Percentiles rank a stretch among this genome's conserved stretches.
Conservation (phyloP, 2,329 filamentous ascomycete species). For the Colletotrichum tabaci region DNA sequence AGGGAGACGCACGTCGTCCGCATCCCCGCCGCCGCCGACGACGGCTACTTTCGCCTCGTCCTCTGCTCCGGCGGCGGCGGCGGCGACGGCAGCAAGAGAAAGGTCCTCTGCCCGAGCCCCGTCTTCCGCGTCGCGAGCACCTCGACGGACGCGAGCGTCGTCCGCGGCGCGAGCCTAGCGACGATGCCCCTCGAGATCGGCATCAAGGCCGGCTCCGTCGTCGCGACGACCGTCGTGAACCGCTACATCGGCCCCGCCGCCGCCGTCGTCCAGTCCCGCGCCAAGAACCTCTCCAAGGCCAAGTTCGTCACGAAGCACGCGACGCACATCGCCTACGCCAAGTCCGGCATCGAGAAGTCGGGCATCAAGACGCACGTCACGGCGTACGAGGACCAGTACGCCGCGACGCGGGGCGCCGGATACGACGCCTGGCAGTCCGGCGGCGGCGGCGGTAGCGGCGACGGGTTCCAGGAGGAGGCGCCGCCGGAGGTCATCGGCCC, state of each 20-base stretch:
- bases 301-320: constrained; percentile 24
- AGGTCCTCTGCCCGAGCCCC: constrained; percentile 75
- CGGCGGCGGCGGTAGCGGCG: neutral
- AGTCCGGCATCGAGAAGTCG: constrained; percentile 43
- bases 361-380: constrained; percentile 51
- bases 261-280: constrained; percentile 57
- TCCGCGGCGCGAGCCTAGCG: constrained; percentile 75
- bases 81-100: constrained; percentile 58
- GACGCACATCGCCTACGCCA: constrained; percentile 6
- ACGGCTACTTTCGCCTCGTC: constrained; percentile 79
- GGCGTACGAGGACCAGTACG: constrained; percentile 55
- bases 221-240: constrained; percentile 62
- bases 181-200: constrained; percentile 78
- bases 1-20: constrained; percentile 76
- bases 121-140: constrained; percentile 79
- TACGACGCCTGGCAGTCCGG: constrained; percentile 54
- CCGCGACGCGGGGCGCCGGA: constrained; percentile 49
- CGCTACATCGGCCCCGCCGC: constrained; percentile 56
- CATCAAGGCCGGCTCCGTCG: constrained; percentile 68
- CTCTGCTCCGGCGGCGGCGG: constrained; percentile 65
- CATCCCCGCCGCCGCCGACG: constrained; percentile 73
- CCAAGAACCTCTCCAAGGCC: constrained; percentile 51
- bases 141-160: constrained; percentile 71
- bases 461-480: constrained; percentile 48
- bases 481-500: constrained; percentile 59